Percentiles rank a stretch among this genome's conserved stretches.
phyloP scores from a whole-genome alignment of 2,329 filamentous ascomycete genomes.

The Fusarium globosum region DNA sequence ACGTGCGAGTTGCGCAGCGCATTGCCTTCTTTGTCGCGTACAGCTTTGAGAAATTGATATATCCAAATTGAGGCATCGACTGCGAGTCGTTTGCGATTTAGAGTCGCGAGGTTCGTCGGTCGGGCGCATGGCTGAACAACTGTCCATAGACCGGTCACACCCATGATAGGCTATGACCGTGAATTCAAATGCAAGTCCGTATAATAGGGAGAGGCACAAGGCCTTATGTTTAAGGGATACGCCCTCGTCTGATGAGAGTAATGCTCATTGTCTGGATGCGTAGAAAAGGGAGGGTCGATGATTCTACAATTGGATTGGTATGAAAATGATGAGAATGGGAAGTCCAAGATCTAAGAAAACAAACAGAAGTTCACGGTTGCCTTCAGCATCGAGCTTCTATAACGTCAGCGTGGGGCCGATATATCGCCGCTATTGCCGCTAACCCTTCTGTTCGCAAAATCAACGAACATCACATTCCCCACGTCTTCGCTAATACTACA shows the following conservation, averaged over 20 bases:
- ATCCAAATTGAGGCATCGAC: conserved; percentile 99
- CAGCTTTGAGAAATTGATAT: conserved; percentile 98
- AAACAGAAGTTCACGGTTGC: conserved; percentile 2
- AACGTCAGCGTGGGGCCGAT: conserved; percentile 42
- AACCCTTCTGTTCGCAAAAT: conserved; percentile 11
- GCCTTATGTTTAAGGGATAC: conserved; percentile 31
- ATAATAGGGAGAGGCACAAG: conserved; percentile 6
- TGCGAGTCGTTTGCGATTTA: conserved; percentile 95
- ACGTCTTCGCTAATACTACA: neutral
- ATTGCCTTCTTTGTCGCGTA: conserved; percentile 98
- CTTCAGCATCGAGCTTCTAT: conserved; percentile 12
- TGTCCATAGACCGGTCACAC: conserved; percentile 97
- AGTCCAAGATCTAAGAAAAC: neutral
- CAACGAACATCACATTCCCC: conserved; percentile 15
- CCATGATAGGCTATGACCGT: conserved; percentile 69
- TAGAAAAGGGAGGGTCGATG: neutral
- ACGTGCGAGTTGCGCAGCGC: conserved; percentile 95
- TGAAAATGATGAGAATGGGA: neutral
- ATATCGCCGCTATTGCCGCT: conserved; percentile 25
- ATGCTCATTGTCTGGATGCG: conserved; percentile 21
- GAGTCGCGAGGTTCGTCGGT: conserved; percentile 93
- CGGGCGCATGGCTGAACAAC: conserved; percentile 95
- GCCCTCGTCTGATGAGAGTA: conserved; percentile 29
- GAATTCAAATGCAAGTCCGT: conserved; percentile 1
- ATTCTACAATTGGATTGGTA: neutral